A percentile compares a stretch with the other conserved stretches of the same genome.
Evolutionary conservation across 345 rosid genomes (phyloP).

Genomic region (Rhizophora mangle): DNA sequence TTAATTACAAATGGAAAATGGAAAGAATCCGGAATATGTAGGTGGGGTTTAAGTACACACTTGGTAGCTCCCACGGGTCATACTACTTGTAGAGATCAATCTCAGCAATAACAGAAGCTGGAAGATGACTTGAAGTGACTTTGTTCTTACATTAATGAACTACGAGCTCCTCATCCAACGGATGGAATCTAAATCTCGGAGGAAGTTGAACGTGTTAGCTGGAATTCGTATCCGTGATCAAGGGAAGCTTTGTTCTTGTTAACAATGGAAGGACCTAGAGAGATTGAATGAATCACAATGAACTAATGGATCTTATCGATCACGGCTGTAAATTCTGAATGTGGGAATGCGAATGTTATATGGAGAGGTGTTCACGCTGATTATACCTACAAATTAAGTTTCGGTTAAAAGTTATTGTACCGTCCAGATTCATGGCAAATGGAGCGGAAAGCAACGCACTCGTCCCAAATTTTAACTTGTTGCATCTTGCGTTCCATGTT

Average conservation of each 20-base stretch:
- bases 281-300: slow-evolving; percentile 4
- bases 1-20: background rate
- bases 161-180: slow-evolving; percentile 50
- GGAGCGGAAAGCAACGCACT: slow-evolving; percentile 22
- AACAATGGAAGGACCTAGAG: slow-evolving; percentile 13
- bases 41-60: slow-evolving; percentile 20
- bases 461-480: slow-evolving; percentile 9
- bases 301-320: slow-evolving; percentile 22
- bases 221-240: slow-evolving; percentile 26
- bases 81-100: slow-evolving; percentile 45
- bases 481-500: background rate
- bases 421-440: slow-evolving; percentile 10
- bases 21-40: background rate
- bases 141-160: slow-evolving; percentile 41
- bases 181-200: slow-evolving; percentile 52
- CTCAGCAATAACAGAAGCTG: slow-evolving; percentile 47
- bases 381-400: background rate
- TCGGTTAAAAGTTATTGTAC: background rate
- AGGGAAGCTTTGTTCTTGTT: slow-evolving; percentile 16
- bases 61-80: slow-evolving; percentile 55
- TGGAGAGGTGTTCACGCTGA: slow-evolving; percentile 14
- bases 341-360: slow-evolving; percentile 19
- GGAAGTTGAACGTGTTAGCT: slow-evolving; percentile 33
- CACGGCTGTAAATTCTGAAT: background rate
- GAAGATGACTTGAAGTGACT: slow-evolving; percentile 39